phyloP scores from a whole-genome alignment of 805 yeast genomes.

The Zygosaccharomyces kombuchaensis region DNA sequence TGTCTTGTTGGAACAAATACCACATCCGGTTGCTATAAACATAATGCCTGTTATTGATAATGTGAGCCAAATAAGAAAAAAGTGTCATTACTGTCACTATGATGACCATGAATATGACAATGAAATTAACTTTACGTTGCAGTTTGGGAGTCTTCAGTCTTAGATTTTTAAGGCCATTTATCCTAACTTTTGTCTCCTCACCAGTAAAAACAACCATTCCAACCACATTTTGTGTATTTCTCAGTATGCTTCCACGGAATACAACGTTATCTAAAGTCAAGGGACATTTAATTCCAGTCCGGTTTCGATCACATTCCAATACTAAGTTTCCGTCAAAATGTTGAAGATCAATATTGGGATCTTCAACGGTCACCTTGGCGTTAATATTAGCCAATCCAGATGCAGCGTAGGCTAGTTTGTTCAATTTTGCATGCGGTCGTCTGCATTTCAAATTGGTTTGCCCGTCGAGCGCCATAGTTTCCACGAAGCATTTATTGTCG shows the following conservation, averaged over 20 bases:
- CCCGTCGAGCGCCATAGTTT: constrained; percentile 97
- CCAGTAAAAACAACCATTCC: constrained; percentile 92
- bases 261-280: constrained; percentile 77
- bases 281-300: constrained; percentile 45
- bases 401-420: constrained; percentile 47
- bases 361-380: constrained; percentile 67
- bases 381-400: constrained; percentile 46
- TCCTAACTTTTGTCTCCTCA: constrained; percentile 90
- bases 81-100: constrained; percentile 72
- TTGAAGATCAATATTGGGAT: constrained; percentile 87
- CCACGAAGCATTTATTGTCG: constrained; percentile 68
- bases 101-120: constrained; percentile 82
- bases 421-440: constrained; percentile 60
- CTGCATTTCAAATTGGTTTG: constrained; percentile 87
- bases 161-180: constrained; percentile 89
- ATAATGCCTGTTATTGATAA: constrained; percentile 42
- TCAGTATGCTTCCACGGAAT: constrained; percentile 83
- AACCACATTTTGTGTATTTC: constrained; percentile 71
- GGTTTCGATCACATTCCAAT: constrained; percentile 34
- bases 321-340: constrained; percentile 79
- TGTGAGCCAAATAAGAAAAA: constrained; percentile 77
- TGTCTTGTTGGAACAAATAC: constrained; percentile 72
- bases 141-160: constrained; percentile 90
- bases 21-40: constrained; percentile 48
- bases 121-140: constrained; percentile 74